Conservation (phyloP, 345 rosid species). For the Cardamine resedifolia region DNA sequence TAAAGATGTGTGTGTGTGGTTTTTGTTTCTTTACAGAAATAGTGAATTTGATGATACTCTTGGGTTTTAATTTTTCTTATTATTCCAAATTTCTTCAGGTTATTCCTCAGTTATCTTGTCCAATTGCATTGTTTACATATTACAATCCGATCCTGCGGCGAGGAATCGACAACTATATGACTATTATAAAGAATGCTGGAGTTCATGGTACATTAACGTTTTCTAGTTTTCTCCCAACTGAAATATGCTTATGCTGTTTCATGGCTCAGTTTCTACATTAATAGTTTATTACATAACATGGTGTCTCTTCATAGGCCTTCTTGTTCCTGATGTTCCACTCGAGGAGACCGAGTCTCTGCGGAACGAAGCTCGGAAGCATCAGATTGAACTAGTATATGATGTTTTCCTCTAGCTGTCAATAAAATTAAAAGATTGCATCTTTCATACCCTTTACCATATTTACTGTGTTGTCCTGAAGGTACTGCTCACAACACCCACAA, state of each 20-base stretch:
- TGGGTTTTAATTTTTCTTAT: neutral
- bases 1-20: constrained; percentile 54
- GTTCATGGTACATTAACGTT: constrained; percentile 54
- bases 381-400: constrained; percentile 71
- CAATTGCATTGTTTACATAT: constrained; percentile 77
- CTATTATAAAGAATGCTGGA: constrained; percentile 59
- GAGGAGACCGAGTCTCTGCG: constrained; percentile 86
- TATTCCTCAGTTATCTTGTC: constrained; percentile 75
- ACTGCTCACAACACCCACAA: constrained; percentile 80
- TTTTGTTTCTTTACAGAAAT: neutral
- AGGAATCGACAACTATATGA: constrained; percentile 71
- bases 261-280: constrained; percentile 15
- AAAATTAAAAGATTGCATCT: neutral
- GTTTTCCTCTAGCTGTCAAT: constrained; percentile 6
- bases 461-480: constrained; percentile 49
- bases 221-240: constrained; percentile 2
- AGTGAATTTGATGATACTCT: neutral
- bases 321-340: constrained; percentile 94
- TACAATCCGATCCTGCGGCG: constrained; percentile 82
- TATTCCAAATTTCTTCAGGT: constrained; percentile 46
- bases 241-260: neutral
- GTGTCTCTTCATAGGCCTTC: constrained; percentile 55
- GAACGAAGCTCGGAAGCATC: constrained; percentile 65
- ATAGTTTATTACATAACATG: neutral
- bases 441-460: neutral